Percentiles rank a stretch among this genome's conserved stretches.
These are phyloP conservation scores for Furcasterigmium sp. DNA, from an alignment of 2,329 filamentous ascomycete species.

Conservation along the genomic window DNA sequence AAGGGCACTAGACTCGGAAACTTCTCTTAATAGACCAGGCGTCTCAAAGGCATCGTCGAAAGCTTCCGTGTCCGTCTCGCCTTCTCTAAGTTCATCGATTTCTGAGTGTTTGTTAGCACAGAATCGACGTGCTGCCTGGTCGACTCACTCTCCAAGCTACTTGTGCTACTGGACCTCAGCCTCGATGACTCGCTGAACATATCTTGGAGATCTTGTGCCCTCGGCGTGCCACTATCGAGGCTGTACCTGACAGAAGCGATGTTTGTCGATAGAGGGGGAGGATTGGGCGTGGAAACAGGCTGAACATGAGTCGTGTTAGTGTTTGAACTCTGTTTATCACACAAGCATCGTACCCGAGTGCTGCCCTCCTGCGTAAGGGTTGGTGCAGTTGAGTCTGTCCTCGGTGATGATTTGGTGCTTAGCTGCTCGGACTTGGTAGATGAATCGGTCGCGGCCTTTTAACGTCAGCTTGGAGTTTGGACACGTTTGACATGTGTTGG, in stretches of 20 bases:
- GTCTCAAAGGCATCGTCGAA: slow-evolving; percentile 45
- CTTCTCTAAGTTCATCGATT: slow-evolving; percentile 49
- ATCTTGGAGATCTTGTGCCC: slow-evolving; percentile 77
- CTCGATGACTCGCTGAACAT: slow-evolving; percentile 52
- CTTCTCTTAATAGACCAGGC: slow-evolving; percentile 35
- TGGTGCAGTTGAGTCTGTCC: slow-evolving; percentile 23
- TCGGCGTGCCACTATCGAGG: slow-evolving; percentile 68
- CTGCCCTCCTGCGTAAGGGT: neutral
- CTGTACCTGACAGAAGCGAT: slow-evolving; percentile 62
- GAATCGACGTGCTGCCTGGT: neutral
- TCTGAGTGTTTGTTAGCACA: slow-evolving; percentile 33
- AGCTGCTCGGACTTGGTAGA: slow-evolving; percentile 24
- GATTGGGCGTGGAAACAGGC: slow-evolving; percentile 24
- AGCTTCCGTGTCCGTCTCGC: slow-evolving; percentile 49
- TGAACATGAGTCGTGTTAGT: too few relatives aligned
- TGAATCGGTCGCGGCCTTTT: slow-evolving; percentile 25
- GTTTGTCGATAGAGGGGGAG: slow-evolving; percentile 71
- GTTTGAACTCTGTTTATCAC: too few relatives aligned
- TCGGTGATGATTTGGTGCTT: slow-evolving; percentile 27
- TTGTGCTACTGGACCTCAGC: slow-evolving; percentile 61
- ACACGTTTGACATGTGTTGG: too few relatives aligned
- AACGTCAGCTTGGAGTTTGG: neutral
- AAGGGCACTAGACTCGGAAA: slow-evolving; percentile 62
- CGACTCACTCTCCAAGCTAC: slow-evolving; percentile 70
- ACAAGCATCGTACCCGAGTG: too few relatives aligned